Conservation (phyloP, 441 rosid species). For the Pelargonium myrrhifolium region DNA sequence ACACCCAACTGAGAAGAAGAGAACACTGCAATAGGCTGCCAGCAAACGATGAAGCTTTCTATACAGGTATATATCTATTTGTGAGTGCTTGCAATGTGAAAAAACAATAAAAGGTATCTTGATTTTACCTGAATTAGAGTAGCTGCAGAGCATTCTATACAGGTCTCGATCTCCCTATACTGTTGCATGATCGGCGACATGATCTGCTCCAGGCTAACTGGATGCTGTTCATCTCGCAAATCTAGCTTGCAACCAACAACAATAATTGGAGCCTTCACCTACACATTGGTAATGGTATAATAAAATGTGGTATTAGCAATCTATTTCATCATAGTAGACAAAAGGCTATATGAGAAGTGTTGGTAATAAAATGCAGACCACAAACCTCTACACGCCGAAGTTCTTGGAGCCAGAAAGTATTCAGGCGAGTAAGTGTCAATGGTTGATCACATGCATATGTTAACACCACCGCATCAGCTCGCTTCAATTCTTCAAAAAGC, state of each 20-base stretch:
- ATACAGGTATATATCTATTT: too few relatives aligned
- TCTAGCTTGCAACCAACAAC: conserved; percentile 75
- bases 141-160: conserved; percentile 66
- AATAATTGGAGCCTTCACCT: conserved; percentile 64
- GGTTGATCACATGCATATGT: conserved; percentile 47
- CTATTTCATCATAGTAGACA: neutral
- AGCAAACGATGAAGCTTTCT: neutral
- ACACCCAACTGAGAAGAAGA: neutral
- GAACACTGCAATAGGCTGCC: neutral
- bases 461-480: conserved; percentile 51
- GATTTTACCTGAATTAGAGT: conserved; percentile 47
- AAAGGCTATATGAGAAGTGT: neutral
- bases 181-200: conserved; percentile 74
- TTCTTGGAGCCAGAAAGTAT: conserved; percentile 54
- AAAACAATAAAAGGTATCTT: neutral
- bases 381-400: conserved; percentile 46
- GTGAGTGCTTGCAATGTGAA: conserved; percentile 4
- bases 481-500: conserved; percentile 48
- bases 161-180: conserved; percentile 72
- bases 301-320: neutral
- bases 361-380: neutral
- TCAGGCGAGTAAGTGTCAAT: conserved; percentile 39
- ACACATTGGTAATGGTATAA: conserved; percentile 8
- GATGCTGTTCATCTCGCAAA: conserved; percentile 47
- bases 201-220: conserved; percentile 47